Base-by-base conservation (phyloP, 306 rosid genomes). In the Pyrus communis region DNA sequence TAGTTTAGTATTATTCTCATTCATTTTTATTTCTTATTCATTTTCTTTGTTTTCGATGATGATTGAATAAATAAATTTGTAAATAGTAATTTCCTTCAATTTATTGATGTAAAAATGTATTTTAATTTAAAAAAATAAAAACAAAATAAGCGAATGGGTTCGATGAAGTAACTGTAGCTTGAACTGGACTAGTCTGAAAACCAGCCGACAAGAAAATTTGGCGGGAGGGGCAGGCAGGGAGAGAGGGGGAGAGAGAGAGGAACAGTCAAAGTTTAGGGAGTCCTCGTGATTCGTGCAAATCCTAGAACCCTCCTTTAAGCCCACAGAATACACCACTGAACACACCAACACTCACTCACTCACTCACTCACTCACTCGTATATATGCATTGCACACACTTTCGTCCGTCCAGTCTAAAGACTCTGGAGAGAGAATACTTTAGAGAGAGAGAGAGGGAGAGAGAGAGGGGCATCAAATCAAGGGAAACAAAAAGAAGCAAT, bases 281-380 rank as follows among this genome's bases (percentile, higher is more conserved):
- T 67, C n/a, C 74, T 76, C 75, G 84, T 45, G 58, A 63, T 76
- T 64, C 78, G 84, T 81, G 84, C 73, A 52, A 63, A 38, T 70
- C 77, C 43, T 76, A 54, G 70, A 80, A 55, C 63, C 80, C 84
- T 64, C 71, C 61, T 54, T 54, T 75, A 81, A 81, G 63, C 74
- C 84, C 80, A 70, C 60, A 4, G n/a, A 49, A 49, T 6, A 5
- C 55, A 49, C 54, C 54, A 28, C 54, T 31, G 42, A 49, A 12
- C 62, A 38, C 13, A 14, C 17, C n/a, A 15, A 38, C 67, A 62
- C 67, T 2, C 67, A 2, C 67, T 12, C 27, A 25, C 27, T 25
- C 27, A 25, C 27, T 25, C 25, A 25, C 27, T 25, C 67, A 14
- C 40, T 19, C 2, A 25, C 9, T 13, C 17, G 3, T 14, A 15